Conservation (phyloP, 2,329 filamentous ascomycete species). For the Emydomyces testavorans region DNA sequence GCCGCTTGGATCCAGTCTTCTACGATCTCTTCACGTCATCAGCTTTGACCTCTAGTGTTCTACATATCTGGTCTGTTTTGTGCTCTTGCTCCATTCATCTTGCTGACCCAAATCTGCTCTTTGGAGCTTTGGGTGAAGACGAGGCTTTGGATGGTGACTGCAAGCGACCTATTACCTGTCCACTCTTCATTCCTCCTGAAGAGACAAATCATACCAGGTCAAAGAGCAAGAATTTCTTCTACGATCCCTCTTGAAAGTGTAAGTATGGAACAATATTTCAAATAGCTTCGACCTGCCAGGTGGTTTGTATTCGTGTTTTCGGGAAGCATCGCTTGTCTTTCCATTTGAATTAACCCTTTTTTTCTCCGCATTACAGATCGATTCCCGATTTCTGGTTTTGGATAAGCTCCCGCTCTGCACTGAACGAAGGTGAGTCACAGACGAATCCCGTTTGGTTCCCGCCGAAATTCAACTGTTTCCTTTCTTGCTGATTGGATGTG, state of each 20-base stretch:
- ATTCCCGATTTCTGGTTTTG: neutral
- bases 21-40: neutral
- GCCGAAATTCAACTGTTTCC: neutral
- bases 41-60: neutral
- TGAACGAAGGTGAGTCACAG: slow-evolving; percentile 7
- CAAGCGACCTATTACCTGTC: neutral
- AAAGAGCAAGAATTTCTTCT: too few species aligned
- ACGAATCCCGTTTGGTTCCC: neutral
- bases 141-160: neutral
- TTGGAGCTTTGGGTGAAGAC: neutral
- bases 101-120: neutral
- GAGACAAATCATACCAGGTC: neutral
- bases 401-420: slow-evolving; percentile 1
- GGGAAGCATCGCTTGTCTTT: neutral
- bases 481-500: slow-evolving; percentile 10
- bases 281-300: neutral
- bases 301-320: neutral
- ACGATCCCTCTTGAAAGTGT: neutral
- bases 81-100: neutral
- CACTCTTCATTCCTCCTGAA: too few species aligned
- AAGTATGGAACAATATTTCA: neutral
- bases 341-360: neutral
- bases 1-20: neutral
- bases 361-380: neutral
- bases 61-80: too few species aligned